phyloP scores from a whole-genome alignment of 2,329 filamentous ascomycete genomes.

The Hypoxylon sp. region DNA sequence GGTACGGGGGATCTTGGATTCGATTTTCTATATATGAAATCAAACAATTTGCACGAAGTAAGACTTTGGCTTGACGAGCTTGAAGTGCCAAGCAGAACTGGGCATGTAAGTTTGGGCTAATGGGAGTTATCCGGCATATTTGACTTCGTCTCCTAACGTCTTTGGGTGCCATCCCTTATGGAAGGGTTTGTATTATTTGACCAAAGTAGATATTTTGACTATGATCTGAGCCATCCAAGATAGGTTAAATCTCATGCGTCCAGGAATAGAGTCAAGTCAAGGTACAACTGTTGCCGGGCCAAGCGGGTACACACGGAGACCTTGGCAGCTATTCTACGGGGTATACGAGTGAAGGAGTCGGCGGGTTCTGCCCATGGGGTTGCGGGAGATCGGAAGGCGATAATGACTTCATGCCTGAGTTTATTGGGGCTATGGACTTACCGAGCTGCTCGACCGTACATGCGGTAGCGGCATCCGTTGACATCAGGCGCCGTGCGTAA shows the following conservation, averaged over 20 bases:
- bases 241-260: background rate
- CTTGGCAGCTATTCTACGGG: background rate
- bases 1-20: background rate
- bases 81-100: background rate
- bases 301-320: slow-evolving; percentile 8
- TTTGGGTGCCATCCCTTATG: background rate
- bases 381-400: slow-evolving; percentile 16
- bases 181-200: background rate
- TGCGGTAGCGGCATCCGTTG: slow-evolving; percentile 14
- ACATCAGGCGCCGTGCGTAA: slow-evolving; percentile 8
- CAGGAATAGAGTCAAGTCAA: background rate
- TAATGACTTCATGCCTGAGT: slow-evolving; percentile 34
- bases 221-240: background rate
- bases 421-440: slow-evolving; percentile 10
- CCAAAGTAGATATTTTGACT: background rate
- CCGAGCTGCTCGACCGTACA: slow-evolving; percentile 5
- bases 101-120: background rate
- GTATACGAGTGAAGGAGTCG: background rate
- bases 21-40: background rate
- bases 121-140: background rate
- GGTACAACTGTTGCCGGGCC: background rate
- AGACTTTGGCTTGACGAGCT: background rate
- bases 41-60: background rate
- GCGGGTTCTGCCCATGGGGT: background rate
- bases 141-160: background rate